Evolutionary conservation across 139 green algal genomes (phyloP), one percentile per base, ranked within the genome.

Genomic region (Trebouxia sp.): DNA sequence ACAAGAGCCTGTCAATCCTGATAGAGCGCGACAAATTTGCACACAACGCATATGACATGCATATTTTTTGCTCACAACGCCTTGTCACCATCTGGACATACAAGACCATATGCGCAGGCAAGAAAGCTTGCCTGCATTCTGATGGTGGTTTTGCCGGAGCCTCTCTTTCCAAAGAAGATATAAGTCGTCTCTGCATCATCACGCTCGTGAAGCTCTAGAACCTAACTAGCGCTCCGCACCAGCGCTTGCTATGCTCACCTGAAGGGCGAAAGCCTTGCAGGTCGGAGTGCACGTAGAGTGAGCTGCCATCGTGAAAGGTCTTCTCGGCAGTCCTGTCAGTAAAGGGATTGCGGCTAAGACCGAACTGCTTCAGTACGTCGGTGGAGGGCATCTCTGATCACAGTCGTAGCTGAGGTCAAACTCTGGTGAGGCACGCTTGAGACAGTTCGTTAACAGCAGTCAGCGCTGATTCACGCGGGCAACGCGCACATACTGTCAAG

Each of bases 71-170:
- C n/a, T n/a, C n/a, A n/a, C n/a, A n/a, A n/a, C n/a, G n/a, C n/a
- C n/a, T n/a, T n/a, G n/a, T n/a, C n/a, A n/a, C n/a, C n/a, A n/a
- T n/a, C n/a, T n/a, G n/a, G n/a, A n/a, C n/a, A n/a, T n/a, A n/a
- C n/a, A n/a, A n/a, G n/a, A n/a, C n/a, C n/a, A n/a, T n/a, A n/a
- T n/a, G n/a, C n/a, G n/a, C n/a, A n/a, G n/a, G n/a, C 14, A 45
- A 1, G 12, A 6, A 48, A 47, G 37, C 45, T 32, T 50, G 75
- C 82, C 82, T 83, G 66, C 76, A 85, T 67, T 48, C 93, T 82
- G 51, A 98, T 96, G 28, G 94, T 98, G 43, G 94, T 98, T 81
- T 98, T 98, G 76, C 94, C 94, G 42, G 75, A 88, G 17, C 94
- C 90, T 5, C 90, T 75, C 51, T 81, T 80, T 9, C 90, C 90